Evolutionary conservation across 208 protist genomes (phyloP), one percentile per base, ranked within the genome.

Genomic region (Balamuthia mandrillaris): DNA sequence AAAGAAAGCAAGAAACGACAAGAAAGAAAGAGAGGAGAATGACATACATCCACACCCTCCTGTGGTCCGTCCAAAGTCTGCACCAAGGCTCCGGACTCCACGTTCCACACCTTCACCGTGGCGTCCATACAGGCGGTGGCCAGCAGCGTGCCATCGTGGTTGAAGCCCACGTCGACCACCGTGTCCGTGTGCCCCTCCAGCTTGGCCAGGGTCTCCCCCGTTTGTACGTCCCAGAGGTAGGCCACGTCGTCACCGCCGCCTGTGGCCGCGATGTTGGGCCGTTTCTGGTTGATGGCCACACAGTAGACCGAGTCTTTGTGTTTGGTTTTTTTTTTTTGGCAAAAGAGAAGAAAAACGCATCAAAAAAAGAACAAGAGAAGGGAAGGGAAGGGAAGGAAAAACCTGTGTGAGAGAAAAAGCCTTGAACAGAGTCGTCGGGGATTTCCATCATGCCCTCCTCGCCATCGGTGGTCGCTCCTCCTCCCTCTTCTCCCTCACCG

Each of bases 91-190:
- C 92, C 93, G 29, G 24, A 75, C 24, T 41, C 65, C n/a, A 89
- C 87, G 63, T 95, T 82, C 96, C 96, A 98, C 21, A 95, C 68
- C 27, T 81, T 83, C 7, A 95, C 84, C 7, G 35, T 29, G 51
- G 87, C 90, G 51, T 95, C 93, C 37, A 92, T 78, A 37, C 72
- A 60, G 24, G 61, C 93, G 18, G 93, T 95, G n/a, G 93, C 93
- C 10, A 95, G 33, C 4, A 92, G 44, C 45, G 6, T 85, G 44
- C 89, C 90, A 72, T 94, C 92, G 68, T 72, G 39, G 51, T 86
- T 92, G 88, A 95, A 95, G n/a, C 47, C 56, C 2, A 89, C 35
- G 12, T 65, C n/a, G 7, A 31, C 72, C 12, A 95, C 54, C 0
- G 89, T 91, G 58, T 95, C 93, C 6, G 56, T 91, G 63, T 94